Evolutionary conservation across 257 asterid species (phyloP).

Genomic region (Solanum sejunctum): DNA sequence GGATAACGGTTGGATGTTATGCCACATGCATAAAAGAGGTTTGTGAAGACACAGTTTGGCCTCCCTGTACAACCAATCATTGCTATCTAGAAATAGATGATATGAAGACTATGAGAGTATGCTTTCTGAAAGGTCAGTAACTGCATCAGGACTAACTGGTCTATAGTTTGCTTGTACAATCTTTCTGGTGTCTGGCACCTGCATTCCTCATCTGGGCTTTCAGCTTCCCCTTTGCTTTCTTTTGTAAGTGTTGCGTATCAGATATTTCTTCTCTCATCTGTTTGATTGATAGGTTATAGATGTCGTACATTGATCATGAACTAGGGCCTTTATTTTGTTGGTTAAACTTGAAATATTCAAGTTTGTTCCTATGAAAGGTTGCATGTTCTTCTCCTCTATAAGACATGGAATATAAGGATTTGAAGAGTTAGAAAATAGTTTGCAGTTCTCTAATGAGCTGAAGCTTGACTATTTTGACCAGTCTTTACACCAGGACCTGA

Average conservation of each 20-base stretch:
- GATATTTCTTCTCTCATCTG: not conserved
- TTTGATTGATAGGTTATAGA: not conserved
- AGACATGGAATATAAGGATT: not conserved
- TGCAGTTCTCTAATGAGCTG: not conserved
- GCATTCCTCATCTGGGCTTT: not conserved
- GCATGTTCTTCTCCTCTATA: not conserved
- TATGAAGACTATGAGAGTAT: not conserved
- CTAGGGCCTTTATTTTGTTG: not conserved
- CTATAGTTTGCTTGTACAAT: not conserved
- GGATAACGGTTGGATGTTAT: not conserved
- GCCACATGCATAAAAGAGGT: not conserved
- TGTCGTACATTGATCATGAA: not conserved
- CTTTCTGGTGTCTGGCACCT: not conserved
- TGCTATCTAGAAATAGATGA: not conserved
- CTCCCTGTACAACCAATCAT: not conserved
- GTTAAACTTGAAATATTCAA: not conserved
- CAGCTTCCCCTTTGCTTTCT: not conserved
- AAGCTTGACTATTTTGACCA: not conserved
- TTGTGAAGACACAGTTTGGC: not conserved
- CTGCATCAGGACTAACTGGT: not conserved
- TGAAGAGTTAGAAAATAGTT: not conserved
- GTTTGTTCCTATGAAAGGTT: not conserved
- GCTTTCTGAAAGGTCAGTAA: not conserved
- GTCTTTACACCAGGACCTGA: not conserved
- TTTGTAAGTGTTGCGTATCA: not conserved